Conservation (phyloP, 2,329 filamentous ascomycete genomes). For the Xylariales sp. region DNA sequence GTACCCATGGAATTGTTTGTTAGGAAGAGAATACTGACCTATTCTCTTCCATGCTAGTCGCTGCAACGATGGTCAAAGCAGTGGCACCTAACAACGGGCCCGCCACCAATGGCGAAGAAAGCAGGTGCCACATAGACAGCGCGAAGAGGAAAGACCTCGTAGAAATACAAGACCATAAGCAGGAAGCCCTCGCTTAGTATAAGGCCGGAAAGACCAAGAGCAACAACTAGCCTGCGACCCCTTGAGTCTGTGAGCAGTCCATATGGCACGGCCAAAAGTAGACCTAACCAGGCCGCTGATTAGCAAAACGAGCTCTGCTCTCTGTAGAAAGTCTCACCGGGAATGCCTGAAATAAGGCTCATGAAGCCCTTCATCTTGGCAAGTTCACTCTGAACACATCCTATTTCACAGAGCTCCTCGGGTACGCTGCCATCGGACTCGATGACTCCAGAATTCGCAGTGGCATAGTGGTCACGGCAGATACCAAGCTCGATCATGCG, state of each 20-base stretch:
- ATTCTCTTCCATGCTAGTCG: neutral
- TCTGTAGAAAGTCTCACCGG: neutral
- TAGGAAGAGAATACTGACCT: no score
- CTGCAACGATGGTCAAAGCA: neutral
- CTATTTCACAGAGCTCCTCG: conserved; percentile 2
- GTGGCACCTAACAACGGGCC: neutral
- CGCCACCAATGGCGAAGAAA: neutral
- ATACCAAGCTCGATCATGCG: conserved; percentile 8
- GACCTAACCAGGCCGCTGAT: neutral
- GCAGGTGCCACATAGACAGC: neutral
- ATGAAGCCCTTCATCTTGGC: neutral
- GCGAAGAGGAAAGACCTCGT: neutral
- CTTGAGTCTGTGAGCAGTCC: neutral
- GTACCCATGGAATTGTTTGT: no score
- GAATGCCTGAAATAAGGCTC: neutral
- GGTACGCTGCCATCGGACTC: neutral
- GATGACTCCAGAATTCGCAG: neutral
- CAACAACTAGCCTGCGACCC: neutral
- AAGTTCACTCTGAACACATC: neutral
- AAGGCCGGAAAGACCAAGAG: neutral
- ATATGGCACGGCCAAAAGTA: neutral
- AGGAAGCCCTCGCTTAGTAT: neutral
- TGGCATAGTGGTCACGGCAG: conserved; percentile 3
- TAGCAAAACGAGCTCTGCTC: neutral
- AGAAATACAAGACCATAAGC: neutral